Conservation (phyloP, 1,284 basidiomycete genomes). For the Pyrrhoderma noxium region DNA sequence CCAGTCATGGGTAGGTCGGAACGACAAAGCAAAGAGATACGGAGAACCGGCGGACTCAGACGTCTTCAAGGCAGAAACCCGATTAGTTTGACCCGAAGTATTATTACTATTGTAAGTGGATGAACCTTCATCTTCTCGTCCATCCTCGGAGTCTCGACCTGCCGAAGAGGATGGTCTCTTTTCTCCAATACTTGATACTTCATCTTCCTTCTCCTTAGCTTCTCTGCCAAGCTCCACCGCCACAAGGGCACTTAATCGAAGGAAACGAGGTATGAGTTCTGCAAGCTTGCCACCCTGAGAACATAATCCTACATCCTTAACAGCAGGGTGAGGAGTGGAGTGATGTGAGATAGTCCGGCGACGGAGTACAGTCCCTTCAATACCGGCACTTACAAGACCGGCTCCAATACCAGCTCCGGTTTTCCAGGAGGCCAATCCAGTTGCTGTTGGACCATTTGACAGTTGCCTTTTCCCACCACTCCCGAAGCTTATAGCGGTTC, state of each 20-base stretch:
- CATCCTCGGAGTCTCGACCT: conserved; percentile 17
- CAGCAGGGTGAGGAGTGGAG: conserved; percentile 15
- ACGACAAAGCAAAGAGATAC: conserved; percentile 24
- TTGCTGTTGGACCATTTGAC: conserved; percentile 28
- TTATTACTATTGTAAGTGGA: not conserved
- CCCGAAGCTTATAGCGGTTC: conserved; percentile 14
- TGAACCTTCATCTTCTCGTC: conserved; percentile 10
- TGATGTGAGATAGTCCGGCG: conserved; percentile 25
- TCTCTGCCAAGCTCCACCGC: conserved; percentile 67
- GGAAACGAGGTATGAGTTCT: conserved; percentile 62
- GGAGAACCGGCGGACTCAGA: conserved; percentile 9
- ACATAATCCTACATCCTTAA: conserved; percentile 18
- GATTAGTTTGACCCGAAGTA: not conserved
- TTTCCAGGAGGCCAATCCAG: conserved; percentile 65
- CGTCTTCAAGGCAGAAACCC: conserved; percentile 10
- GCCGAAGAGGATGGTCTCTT: conserved; percentile 8
- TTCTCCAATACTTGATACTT: conserved; percentile 11
- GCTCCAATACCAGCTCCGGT: conserved; percentile 47
- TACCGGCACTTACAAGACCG: conserved; percentile 49
- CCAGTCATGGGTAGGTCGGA: conserved; percentile 69
- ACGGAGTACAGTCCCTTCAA: conserved; percentile 48
- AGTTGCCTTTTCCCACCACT: conserved; percentile 10
- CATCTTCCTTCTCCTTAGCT: conserved; percentile 27
- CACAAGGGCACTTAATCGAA: conserved; percentile 67
- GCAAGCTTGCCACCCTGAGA: conserved; percentile 38